These are phyloP conservation scores for Gilbertella persicaria DNA, from an alignment of 371 early-diverging fungal species.

Conservation along the genomic window DNA sequence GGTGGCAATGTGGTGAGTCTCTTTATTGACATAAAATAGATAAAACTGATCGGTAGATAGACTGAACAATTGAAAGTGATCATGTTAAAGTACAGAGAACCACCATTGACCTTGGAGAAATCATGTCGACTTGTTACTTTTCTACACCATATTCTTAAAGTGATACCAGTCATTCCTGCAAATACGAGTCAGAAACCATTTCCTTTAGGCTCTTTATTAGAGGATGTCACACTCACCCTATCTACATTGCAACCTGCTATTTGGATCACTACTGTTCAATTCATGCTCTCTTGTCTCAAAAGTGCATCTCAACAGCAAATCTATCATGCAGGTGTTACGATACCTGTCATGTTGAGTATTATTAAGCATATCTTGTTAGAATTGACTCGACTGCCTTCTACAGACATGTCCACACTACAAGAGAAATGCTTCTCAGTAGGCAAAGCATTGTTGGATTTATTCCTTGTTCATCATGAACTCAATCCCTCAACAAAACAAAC, in stretches of 20 bases:
- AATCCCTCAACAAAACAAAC: slow-evolving; percentile 1
- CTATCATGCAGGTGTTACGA: slow-evolving; percentile 37
- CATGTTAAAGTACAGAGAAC: slow-evolving; percentile 44
- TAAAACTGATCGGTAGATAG: slow-evolving; percentile 15
- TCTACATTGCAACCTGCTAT: slow-evolving; percentile 28
- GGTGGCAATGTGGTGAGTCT: slow-evolving; percentile 22
- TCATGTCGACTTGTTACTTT: slow-evolving; percentile 43
- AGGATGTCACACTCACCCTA: slow-evolving; percentile 41
- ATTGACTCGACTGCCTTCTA: slow-evolving; percentile 36
- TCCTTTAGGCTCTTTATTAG: slow-evolving; percentile 39
- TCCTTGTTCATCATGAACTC: slow-evolving; percentile 20
- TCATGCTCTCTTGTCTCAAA: slow-evolving; percentile 45
- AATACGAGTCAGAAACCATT: slow-evolving; percentile 17
- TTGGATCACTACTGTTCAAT: slow-evolving; percentile 47
- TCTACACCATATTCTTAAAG: slow-evolving; percentile 35
- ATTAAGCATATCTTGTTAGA: slow-evolving; percentile 47
- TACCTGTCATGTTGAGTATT: slow-evolving; percentile 39
- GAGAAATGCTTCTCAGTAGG: slow-evolving; percentile 40
- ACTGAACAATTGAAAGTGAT: slow-evolving; percentile 44
- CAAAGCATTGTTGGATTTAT: slow-evolving; percentile 39
- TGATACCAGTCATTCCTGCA: slow-evolving; percentile 27
- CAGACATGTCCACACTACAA: slow-evolving; percentile 24
- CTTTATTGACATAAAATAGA: no score
- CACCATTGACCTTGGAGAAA: slow-evolving; percentile 42
- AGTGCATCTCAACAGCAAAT: slow-evolving; percentile 29